phyloP scores from a whole-genome alignment of 1,284 basidiomycete genomes.

The Leccinum pallidistipes region DNA sequence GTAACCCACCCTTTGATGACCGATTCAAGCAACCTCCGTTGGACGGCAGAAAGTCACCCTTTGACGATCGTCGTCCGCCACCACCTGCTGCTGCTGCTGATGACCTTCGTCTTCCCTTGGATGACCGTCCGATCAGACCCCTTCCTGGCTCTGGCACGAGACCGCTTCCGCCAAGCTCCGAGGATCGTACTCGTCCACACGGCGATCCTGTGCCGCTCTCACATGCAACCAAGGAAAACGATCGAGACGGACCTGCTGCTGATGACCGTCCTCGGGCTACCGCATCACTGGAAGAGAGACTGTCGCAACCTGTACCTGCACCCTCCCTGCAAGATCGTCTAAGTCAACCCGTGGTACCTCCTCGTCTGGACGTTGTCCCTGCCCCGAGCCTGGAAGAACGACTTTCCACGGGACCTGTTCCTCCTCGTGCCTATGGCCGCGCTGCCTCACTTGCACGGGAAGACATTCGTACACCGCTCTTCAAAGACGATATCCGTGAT shows the following conservation, averaged over 20 bases:
- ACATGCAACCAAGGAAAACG: conserved; percentile 25
- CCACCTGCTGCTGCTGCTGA: not conserved
- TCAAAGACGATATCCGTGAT: conserved; percentile 28
- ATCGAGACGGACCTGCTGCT: conserved; percentile 22
- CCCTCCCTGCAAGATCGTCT: conserved; percentile 40
- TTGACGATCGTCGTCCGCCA: conserved; percentile 30
- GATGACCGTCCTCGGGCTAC: conserved; percentile 33
- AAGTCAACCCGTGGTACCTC: conserved; percentile 28
- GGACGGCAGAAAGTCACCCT: conserved; percentile 27
- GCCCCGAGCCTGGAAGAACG: conserved; percentile 44
- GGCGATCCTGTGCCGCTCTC: conserved; percentile 13
- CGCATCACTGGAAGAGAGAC: conserved; percentile 39
- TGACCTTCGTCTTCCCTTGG: too few relatives aligned
- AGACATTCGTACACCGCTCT: conserved; percentile 31
- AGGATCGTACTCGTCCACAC: conserved; percentile 23
- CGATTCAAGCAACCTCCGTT: conserved; percentile 21
- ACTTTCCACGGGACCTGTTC: conserved; percentile 32
- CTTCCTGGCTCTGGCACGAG: conserved; percentile 24
- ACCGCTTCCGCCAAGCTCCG: conserved; percentile 13
- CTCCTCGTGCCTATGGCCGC: conserved; percentile 25
- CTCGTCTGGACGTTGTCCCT: conserved; percentile 27
- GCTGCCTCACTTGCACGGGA: conserved; percentile 35
- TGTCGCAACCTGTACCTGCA: conserved; percentile 32
- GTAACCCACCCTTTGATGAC: conserved; percentile 20
- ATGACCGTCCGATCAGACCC: conserved; percentile 29